phyloP scores from a whole-genome alignment of 768 basidiomycete genomes.

The Panus rudis region DNA sequence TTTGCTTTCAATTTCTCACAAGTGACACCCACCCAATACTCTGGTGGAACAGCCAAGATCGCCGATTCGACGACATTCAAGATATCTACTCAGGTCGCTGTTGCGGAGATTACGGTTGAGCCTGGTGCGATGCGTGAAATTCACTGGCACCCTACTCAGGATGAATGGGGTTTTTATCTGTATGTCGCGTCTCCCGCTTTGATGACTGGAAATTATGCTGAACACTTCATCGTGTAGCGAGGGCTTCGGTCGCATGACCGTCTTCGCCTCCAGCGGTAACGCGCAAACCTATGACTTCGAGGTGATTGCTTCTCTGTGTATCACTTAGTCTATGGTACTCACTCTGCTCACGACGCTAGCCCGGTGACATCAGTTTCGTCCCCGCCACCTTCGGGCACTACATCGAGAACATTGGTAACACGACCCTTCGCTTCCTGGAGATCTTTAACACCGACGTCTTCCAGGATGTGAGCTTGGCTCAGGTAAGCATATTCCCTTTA shows the following conservation, averaged over 20 bases:
- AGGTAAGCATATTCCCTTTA: slow-evolving; percentile 25
- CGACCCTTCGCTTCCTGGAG: slow-evolving; percentile 30
- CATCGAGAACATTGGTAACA: slow-evolving; percentile 32
- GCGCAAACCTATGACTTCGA: slow-evolving; percentile 53
- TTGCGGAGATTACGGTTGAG: slow-evolving; percentile 51
- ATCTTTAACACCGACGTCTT: slow-evolving; percentile 27
- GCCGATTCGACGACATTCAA: slow-evolving; percentile 50
- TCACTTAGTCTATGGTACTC: not conserved
- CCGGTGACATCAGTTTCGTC: slow-evolving; percentile 47
- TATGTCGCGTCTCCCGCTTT: slow-evolving; percentile 21
- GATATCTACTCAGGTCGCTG: slow-evolving; percentile 45
- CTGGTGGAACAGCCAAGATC: slow-evolving; percentile 54
- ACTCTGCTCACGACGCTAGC: slow-evolving; percentile 16
- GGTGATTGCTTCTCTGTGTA: slow-evolving; percentile 19
- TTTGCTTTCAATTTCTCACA: slow-evolving; percentile 51
- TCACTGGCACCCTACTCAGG: slow-evolving; percentile 66
- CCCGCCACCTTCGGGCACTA: slow-evolving; percentile 32
- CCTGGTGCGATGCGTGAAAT: slow-evolving; percentile 41
- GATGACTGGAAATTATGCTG: not conserved
- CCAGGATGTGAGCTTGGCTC: slow-evolving; percentile 34
- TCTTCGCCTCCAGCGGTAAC: slow-evolving; percentile 46
- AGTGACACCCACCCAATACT: slow-evolving; percentile 33
- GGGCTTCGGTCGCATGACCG: slow-evolving; percentile 46
- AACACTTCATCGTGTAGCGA: slow-evolving; percentile 27
- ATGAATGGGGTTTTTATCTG: slow-evolving; percentile 59